phyloP scores from a whole-genome alignment of 2,329 filamentous ascomycete genomes.

The Acrocalymma vagum region DNA sequence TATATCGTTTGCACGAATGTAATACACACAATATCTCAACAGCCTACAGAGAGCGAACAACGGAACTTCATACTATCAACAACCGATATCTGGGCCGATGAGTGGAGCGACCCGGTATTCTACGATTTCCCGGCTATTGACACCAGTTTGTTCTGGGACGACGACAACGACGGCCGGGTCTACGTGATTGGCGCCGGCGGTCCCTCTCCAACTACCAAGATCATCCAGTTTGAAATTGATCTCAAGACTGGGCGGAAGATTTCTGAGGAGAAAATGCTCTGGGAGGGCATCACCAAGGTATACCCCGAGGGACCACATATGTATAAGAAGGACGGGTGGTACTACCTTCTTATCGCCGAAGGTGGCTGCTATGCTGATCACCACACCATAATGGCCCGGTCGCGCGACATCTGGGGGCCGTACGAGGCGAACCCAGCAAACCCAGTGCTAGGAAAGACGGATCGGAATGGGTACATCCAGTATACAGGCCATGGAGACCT shows the following conservation, averaged over 20 bases:
- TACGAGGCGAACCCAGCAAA: constrained; percentile 19
- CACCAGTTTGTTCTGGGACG: constrained; percentile 45
- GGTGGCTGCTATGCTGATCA: constrained; percentile 47
- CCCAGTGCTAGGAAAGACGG: constrained; percentile 14
- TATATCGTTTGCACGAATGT: constrained; percentile 11
- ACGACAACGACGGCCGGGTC: constrained; percentile 59
- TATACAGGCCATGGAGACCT: constrained; percentile 22
- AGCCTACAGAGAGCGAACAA: constrained; percentile 56
- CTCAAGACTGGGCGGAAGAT: constrained; percentile 29
- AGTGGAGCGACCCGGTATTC: constrained; percentile 8
- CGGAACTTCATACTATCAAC: constrained; percentile 3
- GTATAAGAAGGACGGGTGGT: constrained; percentile 45
- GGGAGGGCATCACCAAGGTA: constrained; percentile 39
- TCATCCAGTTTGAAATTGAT: no score
- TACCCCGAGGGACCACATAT: constrained; percentile 46
- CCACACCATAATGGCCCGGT: constrained; percentile 30
- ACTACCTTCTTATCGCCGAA: constrained; percentile 45
- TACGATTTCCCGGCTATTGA: constrained; percentile 3
- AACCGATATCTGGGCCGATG: constrained; percentile 4
- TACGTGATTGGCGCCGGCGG: constrained; percentile 52
- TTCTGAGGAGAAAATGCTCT: constrained; percentile 23
- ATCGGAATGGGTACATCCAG: constrained; percentile 20
- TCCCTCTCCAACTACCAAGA: no score
- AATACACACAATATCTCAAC: constrained; percentile 38
- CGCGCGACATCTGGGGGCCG: constrained; percentile 14